A percentile compares a stretch with the other conserved stretches of the same genome.
Conservation (phyloP, 2,329 filamentous ascomycete genomes). For the Epichloe festucae region DNA sequence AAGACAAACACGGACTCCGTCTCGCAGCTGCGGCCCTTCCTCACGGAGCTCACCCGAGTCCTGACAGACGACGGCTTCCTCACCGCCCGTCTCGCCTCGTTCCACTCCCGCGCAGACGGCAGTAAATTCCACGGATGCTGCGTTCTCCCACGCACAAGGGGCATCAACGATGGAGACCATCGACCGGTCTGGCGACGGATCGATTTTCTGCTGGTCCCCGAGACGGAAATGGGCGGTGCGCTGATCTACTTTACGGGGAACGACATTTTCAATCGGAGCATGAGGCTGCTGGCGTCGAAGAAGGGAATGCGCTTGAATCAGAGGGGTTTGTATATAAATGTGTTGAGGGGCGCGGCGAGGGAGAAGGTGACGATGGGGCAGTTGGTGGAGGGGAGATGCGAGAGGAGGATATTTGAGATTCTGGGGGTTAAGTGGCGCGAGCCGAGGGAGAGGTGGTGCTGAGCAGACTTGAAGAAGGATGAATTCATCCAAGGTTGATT, state of each 20-base stretch:
- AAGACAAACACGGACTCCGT: slow-evolving; percentile 42
- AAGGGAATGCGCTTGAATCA: slow-evolving; percentile 82
- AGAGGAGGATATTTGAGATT: slow-evolving; percentile 69
- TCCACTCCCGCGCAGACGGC: slow-evolving; percentile 34
- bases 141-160: slow-evolving; percentile 39
- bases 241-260: slow-evolving; percentile 94
- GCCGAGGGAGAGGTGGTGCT: slow-evolving; percentile 65
- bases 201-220: slow-evolving; percentile 74
- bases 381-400: slow-evolving; percentile 59
- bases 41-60: slow-evolving; percentile 47
- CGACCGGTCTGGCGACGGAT: slow-evolving; percentile 60
- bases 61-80: slow-evolving; percentile 55
- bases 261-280: slow-evolving; percentile 83
- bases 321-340: slow-evolving; percentile 49
- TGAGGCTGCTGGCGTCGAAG: slow-evolving; percentile 65
- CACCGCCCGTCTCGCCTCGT: slow-evolving; percentile 52
- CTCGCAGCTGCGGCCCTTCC: slow-evolving; percentile 45
- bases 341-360: slow-evolving; percentile 14
- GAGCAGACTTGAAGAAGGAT: slow-evolving; percentile 1
- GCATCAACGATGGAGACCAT: slow-evolving; percentile 13
- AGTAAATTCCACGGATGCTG: slow-evolving; percentile 87
- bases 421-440: slow-evolving; percentile 77
- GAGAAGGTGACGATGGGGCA: slow-evolving; percentile 52
- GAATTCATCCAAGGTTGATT: no score
- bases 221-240: slow-evolving; percentile 67